phyloP scores from a whole-genome alignment of 805 yeast species.

The Monosporozyma unispora region DNA sequence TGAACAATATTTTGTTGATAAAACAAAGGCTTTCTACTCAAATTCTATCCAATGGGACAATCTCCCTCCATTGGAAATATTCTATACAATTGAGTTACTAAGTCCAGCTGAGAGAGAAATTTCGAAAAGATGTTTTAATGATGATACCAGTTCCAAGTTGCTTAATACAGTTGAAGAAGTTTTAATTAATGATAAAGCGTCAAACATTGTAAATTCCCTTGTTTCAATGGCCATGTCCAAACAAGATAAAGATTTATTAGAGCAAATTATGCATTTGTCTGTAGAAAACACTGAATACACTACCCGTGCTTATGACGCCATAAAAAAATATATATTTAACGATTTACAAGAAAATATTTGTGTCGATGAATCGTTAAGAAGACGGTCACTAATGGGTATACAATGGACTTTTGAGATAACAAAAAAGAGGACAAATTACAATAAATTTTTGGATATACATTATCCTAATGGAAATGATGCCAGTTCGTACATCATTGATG shows the following conservation, averaged over 20 bases:
- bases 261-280: slow-evolving; percentile 1
- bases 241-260: slow-evolving; percentile 8
- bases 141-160: slow-evolving; percentile 19
- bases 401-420: slow-evolving; percentile 60
- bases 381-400: slow-evolving; percentile 42
- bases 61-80: slow-evolving; percentile 45
- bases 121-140: slow-evolving; percentile 14
- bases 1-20: slow-evolving; percentile 53
- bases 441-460: slow-evolving; percentile 26
- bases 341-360: slow-evolving; percentile 8
- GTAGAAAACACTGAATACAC: not conserved
- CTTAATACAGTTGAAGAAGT: slow-evolving; percentile 14
- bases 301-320: slow-evolving; percentile 4
- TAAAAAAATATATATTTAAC: slow-evolving; percentile 11
- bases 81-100: slow-evolving; percentile 43
- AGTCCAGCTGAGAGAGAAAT: slow-evolving; percentile 51
- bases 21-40: slow-evolving; percentile 49
- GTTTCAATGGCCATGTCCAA: slow-evolving; percentile 9
- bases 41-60: slow-evolving; percentile 36
- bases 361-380: slow-evolving; percentile 22
- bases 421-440: slow-evolving; percentile 42
- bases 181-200: slow-evolving; percentile 17
- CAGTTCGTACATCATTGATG: slow-evolving; percentile 26
- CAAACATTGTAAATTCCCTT: slow-evolving; percentile 6
- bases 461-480: slow-evolving; percentile 20